Conservation (phyloP, 2,329 filamentous ascomycete species). For the Cercospora nicotianae region DNA sequence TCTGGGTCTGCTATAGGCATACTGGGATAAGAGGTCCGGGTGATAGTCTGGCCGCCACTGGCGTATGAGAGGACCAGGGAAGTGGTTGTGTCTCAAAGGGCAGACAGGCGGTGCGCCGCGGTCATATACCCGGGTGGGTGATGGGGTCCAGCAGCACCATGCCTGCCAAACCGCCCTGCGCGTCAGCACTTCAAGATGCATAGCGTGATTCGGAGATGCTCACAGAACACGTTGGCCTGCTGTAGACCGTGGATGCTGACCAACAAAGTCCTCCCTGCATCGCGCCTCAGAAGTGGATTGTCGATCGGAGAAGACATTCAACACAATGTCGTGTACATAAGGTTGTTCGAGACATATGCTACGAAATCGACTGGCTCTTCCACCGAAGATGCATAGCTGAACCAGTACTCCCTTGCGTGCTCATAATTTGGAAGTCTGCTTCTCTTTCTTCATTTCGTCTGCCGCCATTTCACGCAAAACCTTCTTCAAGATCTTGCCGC, state of each 20-base stretch:
- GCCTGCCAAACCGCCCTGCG: neutral
- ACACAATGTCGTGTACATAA: neutral
- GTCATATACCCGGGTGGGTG: neutral
- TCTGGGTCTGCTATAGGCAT: slow-evolving; percentile 23
- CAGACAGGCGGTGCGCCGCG: neutral
- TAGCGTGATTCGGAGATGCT: neutral
- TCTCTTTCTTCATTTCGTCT: slow-evolving; percentile 67
- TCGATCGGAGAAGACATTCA: neutral
- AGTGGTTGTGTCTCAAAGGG: neutral
- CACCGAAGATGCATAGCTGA: neutral
- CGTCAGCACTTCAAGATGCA: neutral
- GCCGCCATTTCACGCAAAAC: slow-evolving; percentile 64
- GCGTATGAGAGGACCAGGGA: neutral
- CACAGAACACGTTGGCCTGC: neutral
- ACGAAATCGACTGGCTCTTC: neutral
- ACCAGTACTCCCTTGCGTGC: neutral
- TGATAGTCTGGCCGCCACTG: slow-evolving; percentile 9
- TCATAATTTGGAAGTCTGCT: slow-evolving; percentile 59
- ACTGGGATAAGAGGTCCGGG: slow-evolving; percentile 14
- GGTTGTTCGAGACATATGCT: neutral
- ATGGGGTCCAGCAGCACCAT: neutral
- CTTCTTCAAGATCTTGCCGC: slow-evolving; percentile 58
- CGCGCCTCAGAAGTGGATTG: neutral
- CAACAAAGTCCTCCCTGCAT: neutral
- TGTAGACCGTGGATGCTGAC: neutral